These are phyloP conservation scores for Aleurites moluccanus DNA, from an alignment of 441 rosid genomes.

Conservation along the genomic window DNA sequence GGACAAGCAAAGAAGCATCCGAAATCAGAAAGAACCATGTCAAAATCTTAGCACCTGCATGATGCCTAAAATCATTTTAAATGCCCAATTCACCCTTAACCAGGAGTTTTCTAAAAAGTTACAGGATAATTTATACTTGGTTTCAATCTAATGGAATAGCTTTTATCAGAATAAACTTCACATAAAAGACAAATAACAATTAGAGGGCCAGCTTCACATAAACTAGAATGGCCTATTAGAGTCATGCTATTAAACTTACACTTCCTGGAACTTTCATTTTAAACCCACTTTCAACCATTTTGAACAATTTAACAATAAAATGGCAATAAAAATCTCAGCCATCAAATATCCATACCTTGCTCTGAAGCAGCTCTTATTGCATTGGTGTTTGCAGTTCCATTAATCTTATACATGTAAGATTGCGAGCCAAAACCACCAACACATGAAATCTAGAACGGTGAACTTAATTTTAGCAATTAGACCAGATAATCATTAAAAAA, in stretches of 20 bases:
- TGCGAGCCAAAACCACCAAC: slow-evolving; percentile 97
- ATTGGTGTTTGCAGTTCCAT: slow-evolving; percentile 92
- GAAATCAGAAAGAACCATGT: neutral
- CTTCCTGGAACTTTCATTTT: neutral
- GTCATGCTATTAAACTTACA: neutral
- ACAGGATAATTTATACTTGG: neutral
- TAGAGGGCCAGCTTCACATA: neutral
- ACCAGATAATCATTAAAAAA: slow-evolving; percentile 10
- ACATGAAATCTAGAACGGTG: slow-evolving; percentile 71
- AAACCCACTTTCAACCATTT: neutral
- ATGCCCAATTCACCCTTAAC: neutral
- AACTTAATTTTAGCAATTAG: slow-evolving; percentile 23
- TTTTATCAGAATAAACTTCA: neutral
- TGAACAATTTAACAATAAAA: neutral
- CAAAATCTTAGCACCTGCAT: neutral
- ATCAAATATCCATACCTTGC: slow-evolving; percentile 46
- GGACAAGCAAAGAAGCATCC: neutral
- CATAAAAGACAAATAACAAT: neutral
- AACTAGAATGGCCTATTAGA: neutral
- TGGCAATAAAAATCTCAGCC: neutral
- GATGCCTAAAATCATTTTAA: neutral
- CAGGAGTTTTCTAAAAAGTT: neutral
- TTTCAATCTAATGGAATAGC: neutral
- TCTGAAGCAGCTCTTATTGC: slow-evolving; percentile 93
- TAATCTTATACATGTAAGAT: slow-evolving; percentile 90